These are phyloP conservation scores for Aspergillus ustus DNA, from an alignment of 2,329 filamentous ascomycete genomes.

Conservation along the genomic window DNA sequence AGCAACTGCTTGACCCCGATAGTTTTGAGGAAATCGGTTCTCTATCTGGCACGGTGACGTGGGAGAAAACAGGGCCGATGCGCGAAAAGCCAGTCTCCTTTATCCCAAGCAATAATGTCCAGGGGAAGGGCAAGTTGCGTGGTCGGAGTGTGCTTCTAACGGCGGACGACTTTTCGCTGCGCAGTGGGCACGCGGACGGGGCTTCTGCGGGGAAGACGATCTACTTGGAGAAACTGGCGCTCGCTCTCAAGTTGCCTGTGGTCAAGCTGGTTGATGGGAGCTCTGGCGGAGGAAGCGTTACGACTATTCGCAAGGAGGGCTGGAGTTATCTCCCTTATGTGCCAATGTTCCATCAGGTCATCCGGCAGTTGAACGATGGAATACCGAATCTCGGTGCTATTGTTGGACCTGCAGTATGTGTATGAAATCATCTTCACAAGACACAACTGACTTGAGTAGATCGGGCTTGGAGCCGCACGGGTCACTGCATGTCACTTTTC, in stretches of 20 bases:
- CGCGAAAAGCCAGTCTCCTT: slow-evolving; percentile 54
- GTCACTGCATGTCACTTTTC: slow-evolving; percentile 68
- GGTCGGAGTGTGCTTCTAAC: slow-evolving; percentile 64
- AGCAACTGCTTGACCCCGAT: slow-evolving; percentile 60
- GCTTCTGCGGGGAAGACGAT: slow-evolving; percentile 62
- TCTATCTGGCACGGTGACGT: slow-evolving; percentile 62
- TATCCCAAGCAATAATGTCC: slow-evolving; percentile 66
- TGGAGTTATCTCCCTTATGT: slow-evolving; percentile 66
- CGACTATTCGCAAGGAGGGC: slow-evolving; percentile 59
- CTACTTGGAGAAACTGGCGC: slow-evolving; percentile 65
- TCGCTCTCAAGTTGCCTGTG: slow-evolving; percentile 62
- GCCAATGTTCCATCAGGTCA: slow-evolving; percentile 57
- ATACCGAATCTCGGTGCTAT: slow-evolving; percentile 69
- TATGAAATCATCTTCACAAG: neutral
- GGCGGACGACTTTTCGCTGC: slow-evolving; percentile 67
- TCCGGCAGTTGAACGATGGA: slow-evolving; percentile 64
- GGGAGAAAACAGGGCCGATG: slow-evolving; percentile 52
- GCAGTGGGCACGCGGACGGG: slow-evolving; percentile 68
- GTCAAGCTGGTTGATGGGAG: slow-evolving; percentile 68
- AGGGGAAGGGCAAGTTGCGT: slow-evolving; percentile 59
- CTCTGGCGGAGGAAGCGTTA: slow-evolving; percentile 66
- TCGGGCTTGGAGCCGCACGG: slow-evolving; percentile 65
- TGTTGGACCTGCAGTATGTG: slow-evolving; percentile 59
- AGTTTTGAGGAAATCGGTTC: slow-evolving; percentile 65
- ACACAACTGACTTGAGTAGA: slow-evolving; percentile 35